Evolutionary conservation across 2,329 filamentous ascomycete genomes (phyloP), one percentile per base, ranked within the genome.

Genomic region (Thermoascus crustaceus): DNA sequence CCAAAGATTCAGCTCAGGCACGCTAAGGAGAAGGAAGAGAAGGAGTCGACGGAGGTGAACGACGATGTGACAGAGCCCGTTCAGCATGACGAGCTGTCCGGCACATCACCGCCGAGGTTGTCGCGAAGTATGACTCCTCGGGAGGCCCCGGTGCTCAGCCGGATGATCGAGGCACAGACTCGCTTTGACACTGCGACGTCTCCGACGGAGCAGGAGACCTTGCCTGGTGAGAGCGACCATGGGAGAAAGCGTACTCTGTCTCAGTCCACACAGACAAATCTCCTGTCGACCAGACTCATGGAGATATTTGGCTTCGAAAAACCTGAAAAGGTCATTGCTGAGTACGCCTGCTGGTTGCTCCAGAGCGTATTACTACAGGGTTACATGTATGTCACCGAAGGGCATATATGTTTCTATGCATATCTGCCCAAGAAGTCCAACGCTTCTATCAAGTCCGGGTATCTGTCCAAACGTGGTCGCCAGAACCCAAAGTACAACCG

Each of bases 341-440:
- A 96, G 66, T 95, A 93, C 56, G 84, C 87, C 6, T 96, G 89
- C 63, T 95, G 86, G 80, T 67, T 96, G 24, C 66, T 96, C 21
- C 87, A 95, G 57, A 94, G 83, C 53, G 86, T 94, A 29, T 68
- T 96, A 19, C 72, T 96, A 6, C 87, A 95, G 55, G 91, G 91
- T 4, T 95, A 91, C 57, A 81, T 98, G 73, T 96, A 96, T 63
- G 85, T 98, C 53, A 96, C 91, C 0, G 72, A 82, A 42, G 83
- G 81, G 49, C 91, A 98, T 56, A 83, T 96, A 42, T 95, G 88
- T 63, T 98, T 96, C 59, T 96, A 95, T 56, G 87, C 91, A 24
- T 95, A 95, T 56, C 73, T 96, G n/a, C 87, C 87, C 5, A 93
- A 88, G 68, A 94, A 91, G 70, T 78, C 82, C 34, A 77, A 84